Percentiles rank a stretch among this genome's conserved stretches.
Evolutionary conservation across 306 rosid species (phyloP).

Genomic region (Inga laurina): DNA sequence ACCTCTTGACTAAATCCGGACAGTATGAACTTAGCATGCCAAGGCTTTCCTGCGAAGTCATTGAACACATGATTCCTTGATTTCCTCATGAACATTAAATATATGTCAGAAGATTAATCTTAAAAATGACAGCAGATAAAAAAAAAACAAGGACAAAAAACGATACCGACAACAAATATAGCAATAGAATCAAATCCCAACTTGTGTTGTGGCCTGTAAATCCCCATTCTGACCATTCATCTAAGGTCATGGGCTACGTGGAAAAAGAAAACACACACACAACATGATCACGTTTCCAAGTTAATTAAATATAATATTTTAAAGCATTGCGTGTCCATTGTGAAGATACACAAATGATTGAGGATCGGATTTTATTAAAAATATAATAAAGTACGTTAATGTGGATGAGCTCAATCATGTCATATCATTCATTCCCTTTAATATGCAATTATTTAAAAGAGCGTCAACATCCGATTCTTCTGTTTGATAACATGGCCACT

Average conservation of each 20-base stretch:
- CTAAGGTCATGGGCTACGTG: background rate
- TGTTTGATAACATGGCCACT: background rate
- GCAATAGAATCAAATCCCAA: background rate
- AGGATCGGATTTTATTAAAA: conserved; percentile 5
- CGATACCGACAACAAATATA: background rate
- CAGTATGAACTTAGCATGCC: background rate
- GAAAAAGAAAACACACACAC: background rate
- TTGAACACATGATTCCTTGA: background rate
- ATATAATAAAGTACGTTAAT: conserved; percentile 37
- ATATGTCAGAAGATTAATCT: background rate
- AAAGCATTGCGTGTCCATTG: background rate
- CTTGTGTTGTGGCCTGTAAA: background rate
- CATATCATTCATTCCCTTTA: conserved; percentile 18
- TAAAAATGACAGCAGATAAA: background rate
- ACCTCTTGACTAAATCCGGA: background rate
- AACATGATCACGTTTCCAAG: background rate
- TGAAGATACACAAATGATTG: background rate
- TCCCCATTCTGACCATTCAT: background rate
- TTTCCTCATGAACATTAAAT: background rate
- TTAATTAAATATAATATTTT: background rate
- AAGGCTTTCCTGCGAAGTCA: background rate
- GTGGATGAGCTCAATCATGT: conserved; percentile 36
- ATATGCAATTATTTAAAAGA: conserved; percentile 12
- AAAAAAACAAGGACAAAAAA: background rate
- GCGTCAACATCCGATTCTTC: background rate